Base-by-base conservation (phyloP, 805 yeast species). In the Nakazawaea ernobii region DNA sequence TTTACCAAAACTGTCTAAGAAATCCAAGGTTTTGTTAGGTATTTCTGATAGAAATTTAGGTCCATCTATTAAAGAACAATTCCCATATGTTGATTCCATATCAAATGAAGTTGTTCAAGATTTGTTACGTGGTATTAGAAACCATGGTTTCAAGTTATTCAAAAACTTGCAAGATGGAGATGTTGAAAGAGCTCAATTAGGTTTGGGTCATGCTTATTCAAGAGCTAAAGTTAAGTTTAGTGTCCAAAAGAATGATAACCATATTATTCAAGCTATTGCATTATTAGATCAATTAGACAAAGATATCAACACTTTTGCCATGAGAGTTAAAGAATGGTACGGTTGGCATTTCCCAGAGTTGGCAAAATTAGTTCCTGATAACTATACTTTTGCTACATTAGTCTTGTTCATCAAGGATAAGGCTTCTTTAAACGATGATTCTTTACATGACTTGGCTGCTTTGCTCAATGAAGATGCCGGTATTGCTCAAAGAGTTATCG, bases 311-410 rank as follows among this genome's bases (percentile, higher is more conserved):
- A 91, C 97, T 51, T 94, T 87, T 68, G 84, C 97, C 50, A 90
- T 90, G 97, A 83, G 97, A 71, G 94, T 86, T 56, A 88, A 90
- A 74, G 97, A 90, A 73, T 90, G 97, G 97, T 90, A 90, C 73
- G 95, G 96, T 60, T 90, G 97, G 97, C 97, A 90, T 68, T 90
- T 94, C 83, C 97, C 97, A 50, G 97, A 90, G 74, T 80, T 90
- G 71, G 94, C 95, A 59, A 87, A 86, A 71, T 79, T 91, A 60
- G 95, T 87, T 46, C 81, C 88, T 57, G 97, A 91, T 70, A 90
- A 89, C 77, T 86, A 86, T 74, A 72, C 76, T 53, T 91, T 78
- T 68, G 96, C 97, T 57, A 81, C 78, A 66, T 77, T 92, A 53
- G 87, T 89, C 52, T 71, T 89, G 53, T 76, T 77, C 70, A 88